Conservation (phyloP, 768 basidiomycete genomes). For the Mycena haematopus region DNA sequence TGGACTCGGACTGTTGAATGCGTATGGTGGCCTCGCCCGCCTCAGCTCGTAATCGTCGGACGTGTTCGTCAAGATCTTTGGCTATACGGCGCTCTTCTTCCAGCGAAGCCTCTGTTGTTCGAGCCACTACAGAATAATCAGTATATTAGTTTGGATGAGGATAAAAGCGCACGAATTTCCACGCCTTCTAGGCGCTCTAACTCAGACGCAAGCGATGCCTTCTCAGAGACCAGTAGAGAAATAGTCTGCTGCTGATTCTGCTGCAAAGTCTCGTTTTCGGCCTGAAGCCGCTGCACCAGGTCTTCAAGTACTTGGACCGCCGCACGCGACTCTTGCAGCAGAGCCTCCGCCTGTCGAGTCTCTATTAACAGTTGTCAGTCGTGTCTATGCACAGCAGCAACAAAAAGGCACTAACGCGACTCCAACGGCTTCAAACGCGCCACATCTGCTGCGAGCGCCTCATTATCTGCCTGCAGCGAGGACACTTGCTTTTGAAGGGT, state of each 20-base stretch:
- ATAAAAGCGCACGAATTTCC: conserved; percentile 62
- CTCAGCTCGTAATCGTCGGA: conserved; percentile 51
- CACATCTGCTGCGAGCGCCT: conserved; percentile 30
- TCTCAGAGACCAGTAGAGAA: conserved; percentile 77
- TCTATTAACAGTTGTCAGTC: conserved; percentile 32
- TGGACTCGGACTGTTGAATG: conserved; percentile 50
- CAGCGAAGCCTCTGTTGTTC: conserved; percentile 48
- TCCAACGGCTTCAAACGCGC: conserved; percentile 29
- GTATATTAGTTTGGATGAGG: conserved; percentile 15
- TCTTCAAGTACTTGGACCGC: conserved; percentile 39
- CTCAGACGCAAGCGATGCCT: conserved; percentile 63
- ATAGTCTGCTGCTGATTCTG: conserved; percentile 78
- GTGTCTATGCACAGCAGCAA: not conserved
- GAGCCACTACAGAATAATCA: conserved; percentile 44
- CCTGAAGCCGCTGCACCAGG: conserved; percentile 38
- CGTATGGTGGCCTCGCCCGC: conserved; percentile 42
- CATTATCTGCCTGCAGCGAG: conserved; percentile 33
- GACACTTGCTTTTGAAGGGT: conserved; percentile 27
- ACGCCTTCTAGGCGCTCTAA: conserved; percentile 62
- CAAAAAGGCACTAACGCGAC: conserved; percentile 15
- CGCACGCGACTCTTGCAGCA: conserved; percentile 42
- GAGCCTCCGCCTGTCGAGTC: conserved; percentile 40
- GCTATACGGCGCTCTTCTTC: conserved; percentile 49
- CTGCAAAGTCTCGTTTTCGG: conserved; percentile 42
- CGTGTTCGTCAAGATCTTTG: conserved; percentile 46